phyloP scores from a whole-genome alignment of 2,329 filamentous ascomycete species.

The Fusarium sp. region DNA sequence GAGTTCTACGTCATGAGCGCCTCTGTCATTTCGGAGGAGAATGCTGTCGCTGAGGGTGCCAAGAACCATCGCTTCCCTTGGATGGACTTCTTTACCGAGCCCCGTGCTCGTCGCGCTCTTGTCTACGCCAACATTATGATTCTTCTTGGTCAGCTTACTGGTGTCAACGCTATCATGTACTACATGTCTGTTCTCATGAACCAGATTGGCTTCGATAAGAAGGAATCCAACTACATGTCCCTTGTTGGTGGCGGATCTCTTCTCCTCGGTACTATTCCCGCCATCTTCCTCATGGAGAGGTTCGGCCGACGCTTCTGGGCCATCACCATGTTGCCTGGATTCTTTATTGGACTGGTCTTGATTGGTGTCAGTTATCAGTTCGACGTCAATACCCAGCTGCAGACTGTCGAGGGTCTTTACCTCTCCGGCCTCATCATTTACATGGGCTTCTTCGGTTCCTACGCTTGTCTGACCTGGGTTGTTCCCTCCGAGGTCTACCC shows the following conservation, averaged over 20 bases:
- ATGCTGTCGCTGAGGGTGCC: conserved; percentile 58
- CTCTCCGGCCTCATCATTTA: conserved; percentile 74
- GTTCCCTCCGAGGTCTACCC: conserved; percentile 76
- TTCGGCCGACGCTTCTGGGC: conserved; percentile 81
- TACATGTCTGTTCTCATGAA: conserved; percentile 75
- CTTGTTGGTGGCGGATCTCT: conserved; percentile 75
- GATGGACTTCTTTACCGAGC: conserved; percentile 78
- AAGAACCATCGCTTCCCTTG: conserved; percentile 69
- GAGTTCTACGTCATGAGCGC: conserved; percentile 79
- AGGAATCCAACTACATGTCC: conserved; percentile 76
- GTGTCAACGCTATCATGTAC: conserved; percentile 75
- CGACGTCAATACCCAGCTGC: conserved; percentile 53
- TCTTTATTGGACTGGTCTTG: conserved; percentile 74
- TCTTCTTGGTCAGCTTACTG: conserved; percentile 74
- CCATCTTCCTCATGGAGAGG: conserved; percentile 75
- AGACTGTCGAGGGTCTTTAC: conserved; percentile 67
- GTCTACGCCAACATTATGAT: conserved; percentile 77
- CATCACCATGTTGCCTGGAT: conserved; percentile 74
- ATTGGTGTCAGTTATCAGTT: conserved; percentile 73
- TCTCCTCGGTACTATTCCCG: conserved; percentile 73
- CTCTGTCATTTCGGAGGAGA: conserved; percentile 66
- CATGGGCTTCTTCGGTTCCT: conserved; percentile 74
- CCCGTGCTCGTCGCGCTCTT: conserved; percentile 71
- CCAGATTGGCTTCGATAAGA: conserved; percentile 71
- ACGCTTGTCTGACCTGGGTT: conserved; percentile 72